Percentiles rank a stretch among this genome's conserved stretches.
These are phyloP conservation scores for Drechslerella coelobrocha DNA, from an alignment of 2,329 filamentous ascomycete genomes.

Conservation along the genomic window DNA sequence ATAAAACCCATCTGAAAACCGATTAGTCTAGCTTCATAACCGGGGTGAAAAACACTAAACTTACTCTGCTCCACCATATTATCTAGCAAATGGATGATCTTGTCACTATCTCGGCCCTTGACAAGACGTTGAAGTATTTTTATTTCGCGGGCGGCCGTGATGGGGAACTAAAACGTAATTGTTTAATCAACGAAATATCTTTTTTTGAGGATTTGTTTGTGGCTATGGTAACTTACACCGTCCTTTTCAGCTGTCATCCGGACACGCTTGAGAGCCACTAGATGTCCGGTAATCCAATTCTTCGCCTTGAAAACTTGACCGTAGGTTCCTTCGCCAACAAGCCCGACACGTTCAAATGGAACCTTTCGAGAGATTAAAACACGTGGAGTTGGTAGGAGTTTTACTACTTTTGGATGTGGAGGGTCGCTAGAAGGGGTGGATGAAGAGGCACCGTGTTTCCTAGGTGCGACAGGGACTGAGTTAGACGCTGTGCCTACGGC, in stretches of 20 bases:
- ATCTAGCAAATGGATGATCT: constrained; percentile 82
- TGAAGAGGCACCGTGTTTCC: constrained; percentile 18
- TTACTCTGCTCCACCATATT: constrained; percentile 91
- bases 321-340: constrained; percentile 63
- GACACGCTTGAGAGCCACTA: constrained; percentile 87
- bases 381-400: constrained; percentile 20
- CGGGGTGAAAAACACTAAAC: constrained; percentile 1
- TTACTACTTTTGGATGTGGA: constrained; percentile 2
- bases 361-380: constrained; percentile 43
- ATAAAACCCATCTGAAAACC: constrained; percentile 76
- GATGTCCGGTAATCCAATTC: constrained; percentile 84
- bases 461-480: constrained; percentile 37
- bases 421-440: constrained; percentile 8
- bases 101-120: constrained; percentile 64
- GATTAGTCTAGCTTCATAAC: constrained; percentile 13
- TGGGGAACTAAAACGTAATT: constrained; percentile 68
- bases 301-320: constrained; percentile 94
- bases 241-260: constrained; percentile 92
- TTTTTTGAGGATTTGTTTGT: neutral
- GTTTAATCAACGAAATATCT: constrained; percentile 53
- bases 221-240: constrained; percentile 60
- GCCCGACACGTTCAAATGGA: constrained; percentile 54
- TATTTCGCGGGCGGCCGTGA: constrained; percentile 89
- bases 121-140: constrained; percentile 86
- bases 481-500: constrained; percentile 36